Evolutionary conservation across 305 asterid species (phyloP).

Genomic region (Plantago rigida): DNA sequence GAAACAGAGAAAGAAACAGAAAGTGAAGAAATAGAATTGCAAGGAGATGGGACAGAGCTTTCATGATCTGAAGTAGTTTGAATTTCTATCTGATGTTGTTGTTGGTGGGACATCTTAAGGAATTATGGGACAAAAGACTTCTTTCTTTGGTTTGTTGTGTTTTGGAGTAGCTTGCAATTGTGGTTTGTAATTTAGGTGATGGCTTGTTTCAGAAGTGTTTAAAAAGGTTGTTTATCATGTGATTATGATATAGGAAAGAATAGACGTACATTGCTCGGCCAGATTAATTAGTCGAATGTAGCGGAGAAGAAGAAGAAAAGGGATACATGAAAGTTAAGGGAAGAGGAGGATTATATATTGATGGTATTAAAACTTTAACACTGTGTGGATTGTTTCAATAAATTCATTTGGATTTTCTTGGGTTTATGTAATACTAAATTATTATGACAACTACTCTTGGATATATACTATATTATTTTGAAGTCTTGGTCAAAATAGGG

Average conservation of each 20-base stretch:
- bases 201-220: slow-evolving; percentile 28
- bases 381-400: no score
- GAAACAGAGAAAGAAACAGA: neutral
- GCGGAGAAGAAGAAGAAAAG: no score
- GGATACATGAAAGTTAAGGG: no score
- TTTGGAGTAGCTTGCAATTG: slow-evolving; percentile 59
- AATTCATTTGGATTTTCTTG: no score
- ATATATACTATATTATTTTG: no score
- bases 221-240: slow-evolving; percentile 16
- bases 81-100: slow-evolving; percentile 13
- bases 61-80: slow-evolving; percentile 24
- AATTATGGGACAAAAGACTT: slow-evolving; percentile 1
- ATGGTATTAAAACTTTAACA: neutral
- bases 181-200: slow-evolving; percentile 24
- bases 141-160: neutral
- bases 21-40: neutral
- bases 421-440: no score
- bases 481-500: no score
- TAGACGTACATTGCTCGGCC: no score
- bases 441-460: no score
- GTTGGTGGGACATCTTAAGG: slow-evolving; percentile 33
- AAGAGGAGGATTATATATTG: neutral
- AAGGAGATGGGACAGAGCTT: slow-evolving; percentile 45
- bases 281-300: no score
- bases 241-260: slow-evolving; percentile 11